Base-by-base conservation (phyloP, 352 stramenopile genomes). In the Phytophthora cactorum region DNA sequence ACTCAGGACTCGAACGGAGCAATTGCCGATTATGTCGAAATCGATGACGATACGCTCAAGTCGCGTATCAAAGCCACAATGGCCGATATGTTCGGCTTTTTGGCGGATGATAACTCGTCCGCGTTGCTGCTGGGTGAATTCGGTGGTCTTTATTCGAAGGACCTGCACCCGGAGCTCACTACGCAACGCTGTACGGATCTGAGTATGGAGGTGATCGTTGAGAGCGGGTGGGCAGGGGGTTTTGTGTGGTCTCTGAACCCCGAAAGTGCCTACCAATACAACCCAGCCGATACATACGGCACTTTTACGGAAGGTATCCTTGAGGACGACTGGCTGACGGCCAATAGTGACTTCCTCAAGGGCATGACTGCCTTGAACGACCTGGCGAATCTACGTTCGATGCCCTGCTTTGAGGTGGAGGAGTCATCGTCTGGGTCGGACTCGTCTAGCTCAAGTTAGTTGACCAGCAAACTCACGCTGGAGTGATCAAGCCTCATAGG, bases 51-150 rank as follows among this genome's bases (percentile, higher is more conserved):
- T 27, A 80, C 70, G 3, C 59, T 93, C 1, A 72, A 78, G 5
- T 29, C 50, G 5, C 82, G 77, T 2, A 69, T 93, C 15, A 77
- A 80, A 54, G 83, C 52, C 3, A 87, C 86, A 34, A 87, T 88
- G 56, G 65, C 79, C 32, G 72, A 87, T 50, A 92, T 93, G 86
- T 90, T 92, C 71, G 83, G 83, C 12, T 90, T 82, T 57, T 63
- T 93, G 46, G 71, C 63, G 1, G 71, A 73, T 3, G 77, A 91
- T 38, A 77, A 71, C 4, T 66, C 73, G 1, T 80, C 82, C 9
- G 81, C 86, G 7, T 28, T 92, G 10, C 51, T 93, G 15, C 64
- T 90, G 31, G 81, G 79, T 5, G 79, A 90, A 60, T 90, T 90
- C 31, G 81, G 70, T 17, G 81, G 81, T 0, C 47, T 90, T 38